These are phyloP conservation scores for Pezicula carpinea DNA, from an alignment of 2,329 filamentous ascomycete species.

Conservation along the genomic window DNA sequence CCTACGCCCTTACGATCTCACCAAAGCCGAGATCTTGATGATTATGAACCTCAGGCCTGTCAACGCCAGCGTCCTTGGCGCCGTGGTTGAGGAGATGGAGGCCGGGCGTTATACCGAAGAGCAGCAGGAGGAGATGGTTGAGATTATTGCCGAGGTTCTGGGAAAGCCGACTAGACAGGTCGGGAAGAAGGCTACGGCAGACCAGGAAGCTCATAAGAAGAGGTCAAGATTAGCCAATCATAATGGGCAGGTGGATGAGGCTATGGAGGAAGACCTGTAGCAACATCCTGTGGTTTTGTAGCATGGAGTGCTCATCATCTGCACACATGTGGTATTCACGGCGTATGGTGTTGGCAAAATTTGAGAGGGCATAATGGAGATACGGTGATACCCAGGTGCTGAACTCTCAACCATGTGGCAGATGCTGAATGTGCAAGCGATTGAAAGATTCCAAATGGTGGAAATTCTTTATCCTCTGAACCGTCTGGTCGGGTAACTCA, in stretches of 20 bases:
- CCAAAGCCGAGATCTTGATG: slow-evolving; percentile 66
- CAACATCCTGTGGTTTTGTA: no score
- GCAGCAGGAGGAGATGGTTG: slow-evolving; percentile 50
- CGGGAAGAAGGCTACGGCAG: slow-evolving; percentile 23
- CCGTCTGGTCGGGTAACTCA: no score
- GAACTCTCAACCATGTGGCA: no score
- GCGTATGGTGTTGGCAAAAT: no score
- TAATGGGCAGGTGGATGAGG: slow-evolving; percentile 8
- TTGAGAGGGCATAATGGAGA: no score
- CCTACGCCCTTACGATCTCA: slow-evolving; percentile 53
- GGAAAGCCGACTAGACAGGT: slow-evolving; percentile 34
- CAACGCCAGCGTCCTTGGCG: slow-evolving; percentile 52
- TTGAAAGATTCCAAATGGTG: no score
- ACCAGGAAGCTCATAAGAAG: slow-evolving; percentile 16
- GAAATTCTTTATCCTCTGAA: no score
- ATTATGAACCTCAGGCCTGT: slow-evolving; percentile 61
- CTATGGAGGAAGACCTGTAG: slow-evolving; percentile 11
- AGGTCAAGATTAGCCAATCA: slow-evolving; percentile 4
- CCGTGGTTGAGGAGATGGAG: slow-evolving; percentile 61
- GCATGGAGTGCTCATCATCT: no score
- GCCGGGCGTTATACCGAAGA: slow-evolving; percentile 54
- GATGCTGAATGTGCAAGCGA: no score
- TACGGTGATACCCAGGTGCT: no score
- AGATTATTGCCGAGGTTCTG: slow-evolving; percentile 51
- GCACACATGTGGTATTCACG: no score